These are phyloP conservation scores for Quillaja saponaria DNA, from an alignment of 306 rosid genomes.

Conservation along the genomic window DNA sequence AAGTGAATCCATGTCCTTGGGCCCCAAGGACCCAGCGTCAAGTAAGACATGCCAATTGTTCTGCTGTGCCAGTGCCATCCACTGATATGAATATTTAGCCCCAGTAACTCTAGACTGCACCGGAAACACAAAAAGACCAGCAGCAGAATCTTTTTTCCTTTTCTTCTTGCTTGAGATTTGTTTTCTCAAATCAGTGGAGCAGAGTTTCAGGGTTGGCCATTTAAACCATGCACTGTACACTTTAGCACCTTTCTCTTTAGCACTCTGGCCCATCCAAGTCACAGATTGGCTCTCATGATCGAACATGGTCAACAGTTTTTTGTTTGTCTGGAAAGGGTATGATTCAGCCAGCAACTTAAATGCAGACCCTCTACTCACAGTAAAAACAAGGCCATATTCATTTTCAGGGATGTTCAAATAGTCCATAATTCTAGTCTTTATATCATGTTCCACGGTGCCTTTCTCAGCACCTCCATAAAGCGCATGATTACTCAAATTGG, in stretches of 20 bases:
- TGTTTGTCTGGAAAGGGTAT: conserved; percentile 89
- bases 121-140: conserved; percentile 91
- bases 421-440: conserved; percentile 84
- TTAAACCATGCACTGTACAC: conserved; percentile 89
- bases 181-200: conserved; percentile 93
- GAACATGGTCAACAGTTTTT: conserved; percentile 88
- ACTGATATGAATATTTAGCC: conserved; percentile 91
- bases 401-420: conserved; percentile 92
- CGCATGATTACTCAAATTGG: conserved; percentile 88
- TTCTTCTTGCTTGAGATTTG: conserved; percentile 82
- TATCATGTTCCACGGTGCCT: conserved; percentile 87
- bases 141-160: conserved; percentile 86
- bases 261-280: conserved; percentile 92
- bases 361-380: conserved; percentile 96
- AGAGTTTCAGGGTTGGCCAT: conserved; percentile 95
- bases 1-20: conserved; percentile 98
- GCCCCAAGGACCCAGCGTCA: conserved; percentile 96
- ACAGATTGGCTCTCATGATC: conserved; percentile 97
- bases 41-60: conserved; percentile 97
- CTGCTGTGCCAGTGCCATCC: conserved; percentile 99
- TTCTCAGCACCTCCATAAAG: conserved; percentile 88
- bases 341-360: conserved; percentile 83
- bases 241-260: conserved; percentile 89
- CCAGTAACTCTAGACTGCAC: conserved; percentile 97
- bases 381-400: conserved; percentile 92